Evolutionary conservation across 441 rosid species (phyloP).

Genomic region (Rhodomyrtus psidioides): DNA sequence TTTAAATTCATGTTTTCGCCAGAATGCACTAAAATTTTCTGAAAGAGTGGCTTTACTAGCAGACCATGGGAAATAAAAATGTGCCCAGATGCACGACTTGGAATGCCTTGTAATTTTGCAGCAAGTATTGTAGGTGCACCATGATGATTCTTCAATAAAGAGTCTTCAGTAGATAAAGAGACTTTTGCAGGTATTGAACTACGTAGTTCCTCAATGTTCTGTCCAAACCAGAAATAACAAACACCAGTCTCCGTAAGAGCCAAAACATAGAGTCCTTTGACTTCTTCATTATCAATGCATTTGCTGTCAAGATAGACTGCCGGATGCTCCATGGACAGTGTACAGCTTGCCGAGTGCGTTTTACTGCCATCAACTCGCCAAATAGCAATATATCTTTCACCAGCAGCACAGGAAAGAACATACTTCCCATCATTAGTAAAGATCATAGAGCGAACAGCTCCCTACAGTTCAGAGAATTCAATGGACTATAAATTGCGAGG

Average conservation of each 20-base stretch:
- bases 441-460: constrained; percentile 68
- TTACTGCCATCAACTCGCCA: constrained; percentile 74
- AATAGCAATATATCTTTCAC: constrained; percentile 73
- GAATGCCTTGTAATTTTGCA: constrained; percentile 64
- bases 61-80: constrained; percentile 69
- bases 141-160: constrained; percentile 27
- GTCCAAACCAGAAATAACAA: constrained; percentile 82
- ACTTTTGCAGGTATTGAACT: constrained; percentile 62
- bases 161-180: constrained; percentile 37
- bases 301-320: constrained; percentile 69
- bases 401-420: constrained; percentile 70
- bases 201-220: constrained; percentile 50
- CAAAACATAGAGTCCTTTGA: constrained; percentile 43
- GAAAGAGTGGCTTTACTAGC: constrained; percentile 75
- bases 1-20: constrained; percentile 53
- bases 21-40: constrained; percentile 58
- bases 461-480: constrained; percentile 35
- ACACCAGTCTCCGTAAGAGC: constrained; percentile 87
- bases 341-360: constrained; percentile 82
- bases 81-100: constrained; percentile 43
- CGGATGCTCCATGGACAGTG: constrained; percentile 93
- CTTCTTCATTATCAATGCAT: constrained; percentile 34
- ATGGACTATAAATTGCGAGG: not conserved
- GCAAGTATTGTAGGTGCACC: constrained; percentile 59
- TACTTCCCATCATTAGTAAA: constrained; percentile 76